Percentiles rank a stretch among this genome's conserved stretches.
These are phyloP conservation scores for Citrus australasica DNA, from an alignment of 345 rosid species.

Conservation along the genomic window DNA sequence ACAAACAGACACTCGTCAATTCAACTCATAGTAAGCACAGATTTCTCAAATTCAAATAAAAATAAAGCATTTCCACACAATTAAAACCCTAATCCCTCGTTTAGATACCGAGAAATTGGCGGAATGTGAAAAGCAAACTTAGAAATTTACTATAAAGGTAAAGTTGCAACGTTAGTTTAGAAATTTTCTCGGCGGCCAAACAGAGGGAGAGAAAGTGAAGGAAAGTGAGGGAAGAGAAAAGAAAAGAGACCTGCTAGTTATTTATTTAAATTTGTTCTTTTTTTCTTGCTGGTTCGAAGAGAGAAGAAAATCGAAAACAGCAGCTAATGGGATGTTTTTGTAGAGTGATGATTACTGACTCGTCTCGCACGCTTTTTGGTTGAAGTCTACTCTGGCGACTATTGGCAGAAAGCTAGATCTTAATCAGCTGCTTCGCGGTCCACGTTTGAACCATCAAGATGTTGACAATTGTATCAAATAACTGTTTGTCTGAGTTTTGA, in stretches of 20 bases:
- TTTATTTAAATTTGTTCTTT: neutral
- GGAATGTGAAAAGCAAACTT: neutral
- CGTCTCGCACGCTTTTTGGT: neutral
- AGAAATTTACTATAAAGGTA: neutral
- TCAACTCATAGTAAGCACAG: neutral
- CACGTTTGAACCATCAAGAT: neutral
- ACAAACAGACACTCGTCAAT: conserved; percentile 1
- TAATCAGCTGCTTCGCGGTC: neutral
- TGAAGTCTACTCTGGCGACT: conserved; percentile 24
- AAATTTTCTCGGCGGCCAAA: conserved; percentile 2
- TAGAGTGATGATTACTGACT: neutral
- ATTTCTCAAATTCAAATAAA: neutral
- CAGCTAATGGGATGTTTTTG: neutral
- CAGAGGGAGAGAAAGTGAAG: neutral
- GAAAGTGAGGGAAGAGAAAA: neutral
- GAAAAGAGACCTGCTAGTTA: neutral
- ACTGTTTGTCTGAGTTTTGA: neutral
- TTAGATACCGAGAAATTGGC: neutral
- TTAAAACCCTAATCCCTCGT: neutral
- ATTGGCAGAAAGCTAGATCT: neutral
- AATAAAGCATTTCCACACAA: neutral
- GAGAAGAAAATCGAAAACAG: conserved; percentile 1
- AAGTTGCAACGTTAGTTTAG: neutral
- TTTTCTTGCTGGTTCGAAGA: neutral
- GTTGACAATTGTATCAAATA: neutral